A percentile compares a stretch with the other conserved stretches of the same genome.
These are phyloP conservation scores for Solanum piurae DNA, from an alignment of 257 asterid species.

Conservation along the genomic window DNA sequence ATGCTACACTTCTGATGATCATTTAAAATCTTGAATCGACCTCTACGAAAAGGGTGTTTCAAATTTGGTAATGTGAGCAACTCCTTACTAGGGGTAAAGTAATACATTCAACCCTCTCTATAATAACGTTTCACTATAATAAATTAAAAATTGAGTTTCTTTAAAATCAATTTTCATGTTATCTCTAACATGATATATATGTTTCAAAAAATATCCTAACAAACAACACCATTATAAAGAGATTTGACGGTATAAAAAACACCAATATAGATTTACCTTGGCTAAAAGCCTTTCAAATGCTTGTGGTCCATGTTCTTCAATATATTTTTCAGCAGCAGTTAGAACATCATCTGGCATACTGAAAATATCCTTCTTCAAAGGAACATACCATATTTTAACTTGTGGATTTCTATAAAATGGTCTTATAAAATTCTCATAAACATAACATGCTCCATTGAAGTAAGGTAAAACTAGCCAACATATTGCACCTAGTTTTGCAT, in stretches of 20 bases:
- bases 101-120: background rate
- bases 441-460: conserved; percentile 84
- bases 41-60: background rate
- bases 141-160: background rate
- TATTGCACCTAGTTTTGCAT: conserved; percentile 49
- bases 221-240: background rate
- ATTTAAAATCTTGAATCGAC: background rate
- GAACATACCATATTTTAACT: conserved; percentile 63
- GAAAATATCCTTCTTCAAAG: conserved; percentile 49
- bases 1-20: background rate
- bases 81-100: background rate
- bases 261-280: conserved; percentile 24
- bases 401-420: conserved; percentile 75
- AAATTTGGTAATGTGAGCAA: background rate
- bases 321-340: conserved; percentile 73
- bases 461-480: conserved; percentile 91
- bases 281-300: conserved; percentile 79
- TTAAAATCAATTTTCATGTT: background rate
- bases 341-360: conserved; percentile 65
- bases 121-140: background rate
- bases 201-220: background rate
- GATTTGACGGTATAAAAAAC: background rate
- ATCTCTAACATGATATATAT: background rate
- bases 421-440: conserved; percentile 65
- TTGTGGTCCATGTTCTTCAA: conserved; percentile 72